These are phyloP conservation scores for Helianthus tuberosus DNA, from an alignment of 129 eudicot species.

Conservation along the genomic window DNA sequence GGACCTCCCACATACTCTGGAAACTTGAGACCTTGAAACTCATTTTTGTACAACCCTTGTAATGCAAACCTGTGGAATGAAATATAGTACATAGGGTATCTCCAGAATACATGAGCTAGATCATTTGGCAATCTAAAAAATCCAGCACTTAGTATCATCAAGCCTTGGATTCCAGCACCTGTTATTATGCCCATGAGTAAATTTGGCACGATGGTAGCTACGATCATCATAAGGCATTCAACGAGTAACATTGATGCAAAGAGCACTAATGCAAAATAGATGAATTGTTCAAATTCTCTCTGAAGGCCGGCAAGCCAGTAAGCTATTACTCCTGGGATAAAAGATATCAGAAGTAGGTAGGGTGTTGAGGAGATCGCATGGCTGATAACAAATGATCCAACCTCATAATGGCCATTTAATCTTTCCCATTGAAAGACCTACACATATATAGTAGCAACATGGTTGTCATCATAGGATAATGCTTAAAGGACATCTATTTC, in stretches of 20 bases:
- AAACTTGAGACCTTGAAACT: slow-evolving; percentile 27
- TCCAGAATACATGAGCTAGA: slow-evolving; percentile 46
- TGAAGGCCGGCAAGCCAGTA: slow-evolving; percentile 54
- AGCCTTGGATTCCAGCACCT: slow-evolving; percentile 68
- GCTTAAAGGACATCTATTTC: not conserved
- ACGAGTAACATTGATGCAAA: slow-evolving; percentile 51
- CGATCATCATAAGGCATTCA: slow-evolving; percentile 74
- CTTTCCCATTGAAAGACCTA: slow-evolving; percentile 66
- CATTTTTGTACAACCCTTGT: slow-evolving; percentile 62
- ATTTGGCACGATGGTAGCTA: slow-evolving; percentile 68
- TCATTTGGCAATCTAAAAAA: slow-evolving; percentile 51
- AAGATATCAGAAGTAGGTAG: slow-evolving; percentile 43
- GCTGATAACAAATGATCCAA: slow-evolving; percentile 50
- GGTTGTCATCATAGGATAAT: not conserved
- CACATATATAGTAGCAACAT: not conserved
- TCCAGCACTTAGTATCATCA: slow-evolving; percentile 63
- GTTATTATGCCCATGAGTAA: slow-evolving; percentile 68
- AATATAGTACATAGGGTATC: slow-evolving; percentile 56
- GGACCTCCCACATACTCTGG: slow-evolving; percentile 26
- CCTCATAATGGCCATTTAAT: slow-evolving; percentile 66
- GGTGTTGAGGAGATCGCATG: slow-evolving; percentile 65
- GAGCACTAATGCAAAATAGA: slow-evolving; percentile 46
- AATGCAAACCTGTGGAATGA: slow-evolving; percentile 48
- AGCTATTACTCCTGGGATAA: slow-evolving; percentile 51
- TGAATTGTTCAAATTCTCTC: slow-evolving; percentile 36